Conservation (phyloP, 2,329 filamentous ascomycete genomes). For the Chaetomium sp. region DNA sequence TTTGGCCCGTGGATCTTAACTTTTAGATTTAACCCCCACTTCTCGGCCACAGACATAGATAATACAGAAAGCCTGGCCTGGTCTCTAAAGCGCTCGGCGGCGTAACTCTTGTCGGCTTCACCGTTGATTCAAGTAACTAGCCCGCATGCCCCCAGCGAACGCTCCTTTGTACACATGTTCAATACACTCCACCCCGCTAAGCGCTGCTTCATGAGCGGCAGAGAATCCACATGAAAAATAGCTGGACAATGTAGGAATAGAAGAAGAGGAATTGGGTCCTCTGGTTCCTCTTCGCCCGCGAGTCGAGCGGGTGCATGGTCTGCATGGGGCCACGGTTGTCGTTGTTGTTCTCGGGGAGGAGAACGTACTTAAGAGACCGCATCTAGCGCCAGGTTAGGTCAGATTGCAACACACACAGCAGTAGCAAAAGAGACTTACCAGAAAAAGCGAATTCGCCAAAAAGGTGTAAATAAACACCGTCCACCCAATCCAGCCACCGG, state of each 20-base stretch:
- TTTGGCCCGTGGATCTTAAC: no score
- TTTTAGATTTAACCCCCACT: no score
- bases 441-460: conserved; percentile 86
- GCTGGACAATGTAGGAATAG: conserved; percentile 90
- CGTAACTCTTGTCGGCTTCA: no score
- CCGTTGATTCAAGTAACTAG: no score
- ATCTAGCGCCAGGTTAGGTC: conserved; percentile 50
- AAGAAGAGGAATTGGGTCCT: conserved; percentile 88
- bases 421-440: conserved; percentile 52
- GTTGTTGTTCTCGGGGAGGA: conserved; percentile 74
- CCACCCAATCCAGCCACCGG: conserved; percentile 86
- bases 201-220: conserved; percentile 35
- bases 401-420: neutral
- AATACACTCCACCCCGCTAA: neutral
- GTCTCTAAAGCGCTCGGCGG: no score
- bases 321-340: conserved; percentile 56
- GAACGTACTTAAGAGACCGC: conserved; percentile 89
- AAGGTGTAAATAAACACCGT: conserved; percentile 85
- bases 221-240: conserved; percentile 85
- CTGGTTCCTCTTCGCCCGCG: conserved; percentile 77
- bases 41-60: no score
- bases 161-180: neutral
- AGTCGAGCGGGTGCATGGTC: conserved; percentile 52
- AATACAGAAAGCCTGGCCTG: no score
- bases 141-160: no score